Base-by-base conservation (phyloP, 2,329 filamentous ascomycete species). In the Gliomastix tumulicola region DNA sequence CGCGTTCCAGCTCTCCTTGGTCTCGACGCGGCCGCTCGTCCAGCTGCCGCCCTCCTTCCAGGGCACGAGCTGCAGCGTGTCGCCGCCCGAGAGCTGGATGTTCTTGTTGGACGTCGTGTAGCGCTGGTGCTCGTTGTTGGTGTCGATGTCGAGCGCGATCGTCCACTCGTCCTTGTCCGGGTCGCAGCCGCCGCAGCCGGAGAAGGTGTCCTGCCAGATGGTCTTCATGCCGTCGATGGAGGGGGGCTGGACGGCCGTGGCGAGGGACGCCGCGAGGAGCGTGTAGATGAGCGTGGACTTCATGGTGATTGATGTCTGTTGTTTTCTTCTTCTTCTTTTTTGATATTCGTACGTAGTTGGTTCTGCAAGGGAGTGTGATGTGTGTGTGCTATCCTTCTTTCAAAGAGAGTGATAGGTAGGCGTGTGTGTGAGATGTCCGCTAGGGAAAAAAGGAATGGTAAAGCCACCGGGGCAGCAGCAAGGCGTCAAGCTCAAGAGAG, bases 41-140 rank as follows among this genome's bases (percentile, higher is more conserved):
- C 69, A 74, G 13, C 55, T 44, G 6, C 61, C 58, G 34, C 50
- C 35, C 28, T 62, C 53, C 37, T 54, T 52, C 47, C 60, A 63
- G 11, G 71, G 71, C 1, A 74, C 62, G 36, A 75, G 57, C 50
- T 74, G 70, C 11, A 75, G 53, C 0, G 70, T 73, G n/a, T 56
- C 44, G 28, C 66, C 69, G 10, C 70, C 70, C 7, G 65, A 69
- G 32, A 69, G 59, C 48, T 75, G 71, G 15, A 71, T 54, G 53
- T 74, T 71, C 40, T 50, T 44, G 37, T 54, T 56, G 33, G 60
- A 64, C 5, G 53, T 48, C 25, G 60, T 62, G 56, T 75, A 75
- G 5, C 55, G 54, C 51, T 75, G 60, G 33, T 61, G 49, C 52
- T 75, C 70, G 45, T 62, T 57, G 57, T 75, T 74, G 48, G 63